Evolutionary conservation across 1,139 yeast genomes (phyloP).

Genomic region (Lizanozyma gosingica): DNA sequence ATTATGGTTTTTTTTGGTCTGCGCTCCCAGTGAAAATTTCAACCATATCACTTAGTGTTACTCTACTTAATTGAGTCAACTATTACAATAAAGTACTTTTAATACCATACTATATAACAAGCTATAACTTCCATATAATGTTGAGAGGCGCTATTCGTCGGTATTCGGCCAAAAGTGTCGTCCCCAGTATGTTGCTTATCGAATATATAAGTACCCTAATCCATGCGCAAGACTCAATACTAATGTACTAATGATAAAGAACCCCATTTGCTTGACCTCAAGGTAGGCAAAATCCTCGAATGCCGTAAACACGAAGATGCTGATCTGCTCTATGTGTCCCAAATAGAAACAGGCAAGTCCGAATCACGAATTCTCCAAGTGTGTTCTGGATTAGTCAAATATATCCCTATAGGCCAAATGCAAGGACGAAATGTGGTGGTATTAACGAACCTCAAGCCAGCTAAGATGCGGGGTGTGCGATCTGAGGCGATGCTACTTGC

Average conservation of each 20-base stretch:
- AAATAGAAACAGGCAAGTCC: constrained; percentile 20
- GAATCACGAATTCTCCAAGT: constrained; percentile 26
- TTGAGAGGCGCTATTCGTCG: neutral
- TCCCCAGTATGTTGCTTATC: neutral
- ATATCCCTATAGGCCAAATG: constrained; percentile 39
- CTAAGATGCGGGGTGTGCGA: constrained; percentile 52
- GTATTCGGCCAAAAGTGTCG: neutral
- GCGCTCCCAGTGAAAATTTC: too few species aligned
- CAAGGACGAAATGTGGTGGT: constrained; percentile 41
- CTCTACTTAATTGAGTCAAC: too few species aligned
- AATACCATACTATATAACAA: too few species aligned
- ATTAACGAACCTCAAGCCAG: constrained; percentile 55
- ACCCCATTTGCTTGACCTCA: constrained; percentile 20
- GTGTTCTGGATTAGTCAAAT: constrained; percentile 51
- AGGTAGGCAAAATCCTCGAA: constrained; percentile 37
- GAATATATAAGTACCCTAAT: too few species aligned
- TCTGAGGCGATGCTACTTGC: constrained; percentile 57
- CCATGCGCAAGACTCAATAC: neutral
- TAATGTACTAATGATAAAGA: neutral
- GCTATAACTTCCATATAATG: neutral
- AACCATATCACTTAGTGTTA: too few species aligned
- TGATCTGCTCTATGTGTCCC: constrained; percentile 45
- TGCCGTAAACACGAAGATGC: constrained; percentile 43
- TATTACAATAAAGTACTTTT: too few species aligned
- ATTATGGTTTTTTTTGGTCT: too few species aligned